phyloP scores from a whole-genome alignment of 1,284 basidiomycete genomes.

The Porodaedalea pini region DNA sequence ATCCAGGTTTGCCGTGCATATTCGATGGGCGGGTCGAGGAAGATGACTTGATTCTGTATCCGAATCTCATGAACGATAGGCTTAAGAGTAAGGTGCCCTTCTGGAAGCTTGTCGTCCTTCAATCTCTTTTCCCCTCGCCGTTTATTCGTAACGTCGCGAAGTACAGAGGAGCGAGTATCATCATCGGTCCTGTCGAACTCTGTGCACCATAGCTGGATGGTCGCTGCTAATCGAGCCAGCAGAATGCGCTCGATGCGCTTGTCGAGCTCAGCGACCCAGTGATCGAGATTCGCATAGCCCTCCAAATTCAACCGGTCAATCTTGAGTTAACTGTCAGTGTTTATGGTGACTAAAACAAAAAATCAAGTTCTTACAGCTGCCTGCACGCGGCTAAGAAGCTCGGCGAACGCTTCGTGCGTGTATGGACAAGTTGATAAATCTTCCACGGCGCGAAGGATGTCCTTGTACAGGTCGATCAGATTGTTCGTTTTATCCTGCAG shows the following conservation, averaged over 20 bases:
- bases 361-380: slow-evolving; percentile 65
- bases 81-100: slow-evolving; percentile 60
- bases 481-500: slow-evolving; percentile 89
- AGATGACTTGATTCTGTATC: slow-evolving; percentile 98
- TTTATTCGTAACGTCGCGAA: slow-evolving; percentile 58
- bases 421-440: slow-evolving; percentile 88
- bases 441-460: slow-evolving; percentile 80
- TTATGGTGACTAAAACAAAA: not conserved
- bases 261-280: slow-evolving; percentile 91
- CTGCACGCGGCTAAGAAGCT: slow-evolving; percentile 79
- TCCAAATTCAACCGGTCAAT: slow-evolving; percentile 94
- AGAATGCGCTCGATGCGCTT: slow-evolving; percentile 82
- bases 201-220: slow-evolving; percentile 84
- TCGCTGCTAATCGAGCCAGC: slow-evolving; percentile 70
- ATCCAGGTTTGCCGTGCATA: slow-evolving; percentile 91
- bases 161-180: slow-evolving; percentile 49
- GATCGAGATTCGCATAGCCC: slow-evolving; percentile 96
- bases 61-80: slow-evolving; percentile 92
- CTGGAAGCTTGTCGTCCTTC: slow-evolving; percentile 69
- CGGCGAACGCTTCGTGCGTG: slow-evolving; percentile 75
- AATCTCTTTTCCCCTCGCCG: slow-evolving; percentile 59
- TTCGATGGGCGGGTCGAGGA: slow-evolving; percentile 96
- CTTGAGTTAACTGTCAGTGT: slow-evolving; percentile 33
- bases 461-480: slow-evolving; percentile 87
- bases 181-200: slow-evolving; percentile 79